Conservation (phyloP, 176 grass and related monocot genomes). For the Ensete ventricosum region DNA sequence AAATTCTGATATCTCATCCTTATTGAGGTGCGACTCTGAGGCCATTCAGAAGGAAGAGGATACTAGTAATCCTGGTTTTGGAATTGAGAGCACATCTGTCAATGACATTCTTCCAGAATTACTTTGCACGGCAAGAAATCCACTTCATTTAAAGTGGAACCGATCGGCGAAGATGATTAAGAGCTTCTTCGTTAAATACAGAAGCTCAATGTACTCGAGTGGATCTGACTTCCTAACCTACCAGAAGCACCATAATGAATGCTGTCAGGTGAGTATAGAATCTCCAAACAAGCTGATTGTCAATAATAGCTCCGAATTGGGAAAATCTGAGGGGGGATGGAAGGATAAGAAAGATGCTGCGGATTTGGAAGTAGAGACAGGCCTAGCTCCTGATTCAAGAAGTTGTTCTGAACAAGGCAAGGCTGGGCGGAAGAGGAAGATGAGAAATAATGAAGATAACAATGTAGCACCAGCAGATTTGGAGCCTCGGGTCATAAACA, state of each 20-base stretch:
- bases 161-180: conserved; percentile 4
- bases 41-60: conserved; percentile 19
- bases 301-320: neutral
- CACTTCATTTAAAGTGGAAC: conserved; percentile 10
- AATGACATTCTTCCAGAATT: conserved; percentile 19
- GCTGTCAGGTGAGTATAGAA: neutral
- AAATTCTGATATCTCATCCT: neutral
- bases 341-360: neutral
- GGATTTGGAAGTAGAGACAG: neutral
- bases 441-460: neutral
- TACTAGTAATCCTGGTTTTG: neutral
- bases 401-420: conserved; percentile 4
- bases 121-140: conserved; percentile 20
- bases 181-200: conserved; percentile 21
- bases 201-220: conserved; percentile 16
- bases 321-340: neutral
- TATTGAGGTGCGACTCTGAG: conserved; percentile 3
- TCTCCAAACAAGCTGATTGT: neutral
- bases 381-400: neutral
- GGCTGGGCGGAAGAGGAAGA: neutral
- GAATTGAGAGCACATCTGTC: conserved; percentile 4
- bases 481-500: neutral
- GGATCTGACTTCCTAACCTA: conserved; percentile 3
- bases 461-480: neutral
- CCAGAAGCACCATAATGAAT: conserved; percentile 13